Conservation (phyloP, 1,284 basidiomycete genomes). For the Tilletiaria anomala region DNA sequence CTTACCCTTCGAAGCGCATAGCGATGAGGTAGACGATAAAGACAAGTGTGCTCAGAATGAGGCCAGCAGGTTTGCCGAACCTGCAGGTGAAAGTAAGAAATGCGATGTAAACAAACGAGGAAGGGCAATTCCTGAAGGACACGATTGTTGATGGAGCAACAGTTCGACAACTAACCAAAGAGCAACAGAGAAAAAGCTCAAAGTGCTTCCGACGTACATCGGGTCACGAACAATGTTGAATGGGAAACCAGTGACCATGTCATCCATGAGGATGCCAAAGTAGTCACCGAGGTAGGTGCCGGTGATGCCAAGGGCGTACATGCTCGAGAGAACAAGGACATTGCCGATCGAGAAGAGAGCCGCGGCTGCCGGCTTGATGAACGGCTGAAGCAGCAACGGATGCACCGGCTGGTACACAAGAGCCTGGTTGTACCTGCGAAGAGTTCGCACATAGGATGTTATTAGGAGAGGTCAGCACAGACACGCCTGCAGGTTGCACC, state of each 20-base stretch:
- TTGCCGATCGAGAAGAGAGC: conserved; percentile 50
- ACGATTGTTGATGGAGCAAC: not conserved
- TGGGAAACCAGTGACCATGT: conserved; percentile 63
- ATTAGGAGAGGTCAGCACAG: not conserved
- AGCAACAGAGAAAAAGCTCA: conserved; percentile 34
- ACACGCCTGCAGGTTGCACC: not conserved
- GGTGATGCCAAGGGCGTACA: conserved; percentile 79
- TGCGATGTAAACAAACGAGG: not conserved
- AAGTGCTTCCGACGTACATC: conserved; percentile 56
- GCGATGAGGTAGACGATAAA: conserved; percentile 28
- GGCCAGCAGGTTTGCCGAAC: conserved; percentile 34
- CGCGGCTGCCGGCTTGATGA: conserved; percentile 51
- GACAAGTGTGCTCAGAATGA: conserved; percentile 32
- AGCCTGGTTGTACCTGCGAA: conserved; percentile 54
- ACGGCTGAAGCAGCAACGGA: conserved; percentile 46
- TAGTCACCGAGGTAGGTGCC: conserved; percentile 75
- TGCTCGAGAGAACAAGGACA: conserved; percentile 59
- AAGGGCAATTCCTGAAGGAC: too few species aligned
- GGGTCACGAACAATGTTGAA: conserved; percentile 87
- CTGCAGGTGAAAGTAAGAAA: too few species aligned
- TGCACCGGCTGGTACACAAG: conserved; percentile 55
- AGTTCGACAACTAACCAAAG: conserved; percentile 31
- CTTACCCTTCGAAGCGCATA: conserved; percentile 29
- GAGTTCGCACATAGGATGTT: not conserved
- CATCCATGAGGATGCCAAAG: conserved; percentile 95